Evolutionary conservation across 192 early-diverging fungal species (phyloP), one percentile per base, ranked within the genome.

Genomic region (Chytriomyces confervae): DNA sequence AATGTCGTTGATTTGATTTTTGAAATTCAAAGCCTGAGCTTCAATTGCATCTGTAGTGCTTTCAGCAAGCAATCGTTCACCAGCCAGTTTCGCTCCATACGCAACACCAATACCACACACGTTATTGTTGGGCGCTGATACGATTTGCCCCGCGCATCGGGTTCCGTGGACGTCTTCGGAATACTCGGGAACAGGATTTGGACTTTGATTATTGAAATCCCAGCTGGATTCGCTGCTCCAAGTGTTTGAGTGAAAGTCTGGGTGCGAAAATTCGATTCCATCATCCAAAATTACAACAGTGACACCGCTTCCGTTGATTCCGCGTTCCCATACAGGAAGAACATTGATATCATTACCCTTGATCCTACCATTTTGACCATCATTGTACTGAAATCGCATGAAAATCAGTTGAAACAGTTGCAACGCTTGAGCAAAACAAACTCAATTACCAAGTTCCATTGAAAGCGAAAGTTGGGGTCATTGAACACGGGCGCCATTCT

Each of bases 91-190:
- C 11, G 94, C 93, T 57, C 91, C 90, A 69, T 89, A 96, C 0
- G 97, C 96, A 1, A 98, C 92, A 20, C 97, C 97, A 0, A 97
- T 90, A 24, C 96, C 96, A 79, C 97, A 98, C 20, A 95, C 88
- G 79, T 92, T 83, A 82, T 98, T 98, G 61, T 89, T 90, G 16
- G 64, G 91, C 81, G 82, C 83, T 0, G 97, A 94, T 0, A 95
- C 97, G 47, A 99, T 93, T 82, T 96, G 92, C 11, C 97, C 97
- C 5, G 97, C 97, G 82, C 96, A 99, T 66, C 97, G 82, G 10
- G 97, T 99, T 49, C 97, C 97, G 79, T 99, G 97, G 61, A 88
- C 87, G 77, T 98, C 96, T 47, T 94, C 91, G 11, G 45, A 45
- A 0, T 90, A 68, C 61, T 83, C 83, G 6, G 69, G 69, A 43